Conservation (phyloP, 2,329 filamentous ascomycete genomes). For the Talaromyces sp. region DNA sequence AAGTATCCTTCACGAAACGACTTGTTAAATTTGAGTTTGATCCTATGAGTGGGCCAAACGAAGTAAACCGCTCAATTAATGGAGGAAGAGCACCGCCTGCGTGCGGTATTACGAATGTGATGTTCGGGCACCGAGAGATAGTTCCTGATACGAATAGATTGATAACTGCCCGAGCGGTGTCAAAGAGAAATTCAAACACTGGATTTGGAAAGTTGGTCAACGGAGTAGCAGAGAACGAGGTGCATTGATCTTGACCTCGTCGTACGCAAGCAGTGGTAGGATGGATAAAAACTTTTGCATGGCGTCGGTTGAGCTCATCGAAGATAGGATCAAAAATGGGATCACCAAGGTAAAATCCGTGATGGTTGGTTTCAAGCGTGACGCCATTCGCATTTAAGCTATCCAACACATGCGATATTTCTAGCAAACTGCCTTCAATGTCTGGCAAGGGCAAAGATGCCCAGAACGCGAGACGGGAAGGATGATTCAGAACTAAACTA, state of each 20-base stretch:
- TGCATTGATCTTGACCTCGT: neutral
- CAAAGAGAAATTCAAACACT: conserved; percentile 25
- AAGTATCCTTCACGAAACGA: conserved; percentile 1
- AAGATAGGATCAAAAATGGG: conserved; percentile 43
- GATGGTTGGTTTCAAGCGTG: conserved; percentile 48
- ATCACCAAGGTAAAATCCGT: conserved; percentile 51
- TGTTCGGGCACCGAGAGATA: conserved; percentile 16
- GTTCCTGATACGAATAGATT: conserved; percentile 20
- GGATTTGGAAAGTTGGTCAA: conserved; percentile 15
- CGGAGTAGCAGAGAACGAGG: conserved; percentile 16
- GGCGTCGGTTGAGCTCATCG: conserved; percentile 41
- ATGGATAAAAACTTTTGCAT: conserved; percentile 51
- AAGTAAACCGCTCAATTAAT: conserved; percentile 17
- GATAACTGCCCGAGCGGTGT: conserved; percentile 20
- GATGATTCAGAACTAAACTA: conserved; percentile 20
- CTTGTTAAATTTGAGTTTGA: conserved; percentile 10
- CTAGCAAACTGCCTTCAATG: conserved; percentile 41
- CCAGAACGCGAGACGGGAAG: conserved; percentile 47
- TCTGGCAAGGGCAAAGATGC: conserved; percentile 51
- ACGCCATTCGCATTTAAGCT: conserved; percentile 48
- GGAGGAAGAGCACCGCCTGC: conserved; percentile 29
- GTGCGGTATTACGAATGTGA: conserved; percentile 20
- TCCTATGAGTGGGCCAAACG: conserved; percentile 13
- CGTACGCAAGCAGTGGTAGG: conserved; percentile 33
- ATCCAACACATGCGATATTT: conserved; percentile 42